Conservation (phyloP, 2,329 filamentous ascomycete genomes). For the Endoconidiophora laricicola region DNA sequence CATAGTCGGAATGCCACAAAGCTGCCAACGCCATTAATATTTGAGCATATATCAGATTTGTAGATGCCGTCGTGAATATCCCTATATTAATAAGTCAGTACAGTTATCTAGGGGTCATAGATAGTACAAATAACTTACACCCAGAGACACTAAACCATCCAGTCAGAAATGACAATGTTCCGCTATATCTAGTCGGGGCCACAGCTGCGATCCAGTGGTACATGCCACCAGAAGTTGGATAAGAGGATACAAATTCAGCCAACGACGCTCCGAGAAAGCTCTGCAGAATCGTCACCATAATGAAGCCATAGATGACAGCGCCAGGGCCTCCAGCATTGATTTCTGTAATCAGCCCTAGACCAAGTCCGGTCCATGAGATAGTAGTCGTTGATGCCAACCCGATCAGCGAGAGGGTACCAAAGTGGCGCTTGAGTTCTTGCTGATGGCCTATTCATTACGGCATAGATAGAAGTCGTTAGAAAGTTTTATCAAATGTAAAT, state of each 20-base stretch:
- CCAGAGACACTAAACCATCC: conserved; percentile 12
- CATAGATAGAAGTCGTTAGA: not conserved
- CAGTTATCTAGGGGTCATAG: not conserved
- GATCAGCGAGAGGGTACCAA: conserved; percentile 29
- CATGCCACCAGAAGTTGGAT: conserved; percentile 32
- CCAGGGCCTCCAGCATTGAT: conserved; percentile 31
- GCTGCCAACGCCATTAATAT: conserved; percentile 26
- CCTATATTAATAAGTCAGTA: conserved; percentile 11
- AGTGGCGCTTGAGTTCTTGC: conserved; percentile 32
- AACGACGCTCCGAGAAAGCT: conserved; percentile 27
- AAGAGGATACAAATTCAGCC: conserved; percentile 31
- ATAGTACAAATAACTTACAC: conserved; percentile 4
- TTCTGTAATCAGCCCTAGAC: conserved; percentile 27
- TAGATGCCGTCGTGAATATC: conserved; percentile 29
- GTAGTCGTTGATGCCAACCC: conserved; percentile 32
- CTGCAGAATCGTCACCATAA: conserved; percentile 29
- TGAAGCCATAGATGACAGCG: conserved; percentile 33
- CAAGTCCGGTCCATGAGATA: conserved; percentile 32
- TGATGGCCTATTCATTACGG: conserved; percentile 22
- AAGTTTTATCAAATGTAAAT: not conserved
- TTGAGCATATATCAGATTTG: conserved; percentile 27
- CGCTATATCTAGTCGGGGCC: conserved; percentile 19
- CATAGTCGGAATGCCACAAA: conserved; percentile 21
- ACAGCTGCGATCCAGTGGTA: conserved; percentile 35
- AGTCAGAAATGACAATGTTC: conserved; percentile 10